phyloP scores from a whole-genome alignment of 495 filamentous ascomycete species.

The Cryomyces minteri region DNA sequence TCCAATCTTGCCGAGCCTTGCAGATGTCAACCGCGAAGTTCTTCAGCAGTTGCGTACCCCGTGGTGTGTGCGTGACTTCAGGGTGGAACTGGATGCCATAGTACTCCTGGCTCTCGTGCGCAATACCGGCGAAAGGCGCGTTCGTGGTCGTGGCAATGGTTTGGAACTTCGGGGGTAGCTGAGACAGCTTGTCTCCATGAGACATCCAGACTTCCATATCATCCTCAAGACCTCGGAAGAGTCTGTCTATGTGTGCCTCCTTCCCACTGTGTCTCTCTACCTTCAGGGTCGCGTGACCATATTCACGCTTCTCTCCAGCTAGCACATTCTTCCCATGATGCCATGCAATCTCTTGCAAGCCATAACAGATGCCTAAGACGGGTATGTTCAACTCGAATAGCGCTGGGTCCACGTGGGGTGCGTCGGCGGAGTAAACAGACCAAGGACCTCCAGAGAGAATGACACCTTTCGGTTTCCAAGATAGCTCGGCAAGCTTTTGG shows the following conservation, averaged over 20 bases:
- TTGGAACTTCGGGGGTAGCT: slow-evolving; percentile 51
- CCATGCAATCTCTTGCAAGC: slow-evolving; percentile 70
- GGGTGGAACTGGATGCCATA: slow-evolving; percentile 81
- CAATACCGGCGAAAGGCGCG: slow-evolving; percentile 65
- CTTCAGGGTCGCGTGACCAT: slow-evolving; percentile 44
- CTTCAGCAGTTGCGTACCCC: slow-evolving; percentile 43
- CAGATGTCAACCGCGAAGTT: slow-evolving; percentile 80
- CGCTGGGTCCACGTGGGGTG: slow-evolving; percentile 61
- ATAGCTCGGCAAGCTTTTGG: slow-evolving; percentile 58
- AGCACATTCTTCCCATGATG: slow-evolving; percentile 51
- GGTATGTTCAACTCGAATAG: slow-evolving; percentile 65
- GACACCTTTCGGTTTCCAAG: slow-evolving; percentile 67
- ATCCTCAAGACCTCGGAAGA: slow-evolving; percentile 53
- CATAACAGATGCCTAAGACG: slow-evolving; percentile 66
- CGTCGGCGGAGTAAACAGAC: slow-evolving; percentile 52
- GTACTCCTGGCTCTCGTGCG: slow-evolving; percentile 45
- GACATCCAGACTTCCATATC: slow-evolving; percentile 66
- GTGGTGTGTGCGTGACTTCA: slow-evolving; percentile 55
- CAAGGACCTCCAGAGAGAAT: slow-evolving; percentile 63
- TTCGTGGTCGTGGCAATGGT: slow-evolving; percentile 58
- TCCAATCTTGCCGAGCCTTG: slow-evolving; percentile 54
- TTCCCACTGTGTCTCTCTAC: slow-evolving; percentile 28
- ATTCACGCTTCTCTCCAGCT: slow-evolving; percentile 53
- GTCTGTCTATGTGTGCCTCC: slow-evolving; percentile 41
- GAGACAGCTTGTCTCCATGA: slow-evolving; percentile 65